Evolutionary conservation across 2,329 filamentous ascomycete genomes (phyloP), one percentile per base, ranked within the genome.

Genomic region (Davidsoniella virescens): DNA sequence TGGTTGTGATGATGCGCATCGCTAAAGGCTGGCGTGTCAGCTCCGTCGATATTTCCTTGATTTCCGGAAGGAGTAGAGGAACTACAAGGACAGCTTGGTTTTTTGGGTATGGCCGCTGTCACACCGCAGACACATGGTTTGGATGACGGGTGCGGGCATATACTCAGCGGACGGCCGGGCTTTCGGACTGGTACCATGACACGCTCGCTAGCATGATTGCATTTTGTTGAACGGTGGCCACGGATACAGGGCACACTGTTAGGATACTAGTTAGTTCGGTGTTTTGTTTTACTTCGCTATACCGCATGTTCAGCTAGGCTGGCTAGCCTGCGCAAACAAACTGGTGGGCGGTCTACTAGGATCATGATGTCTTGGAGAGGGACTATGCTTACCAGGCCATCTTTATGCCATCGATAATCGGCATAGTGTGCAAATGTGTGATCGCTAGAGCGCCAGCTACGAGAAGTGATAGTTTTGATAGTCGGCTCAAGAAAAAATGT

Each of bases 181-280:
- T 84, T 84, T 55, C 80, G 75, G 14, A 86, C 82, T 18, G 78
- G 77, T 3, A 84, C 69, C 70, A 85, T 77, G 33, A 84, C 66
- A 52, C 81, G 75, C 57, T 84, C 80, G 55, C 72, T 70, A 54
- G 70, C 71, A 60, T 86, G 82, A 44, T 74, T 79, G 63, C 82
- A 86, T 68, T 82, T 84, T 48, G 81, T 84, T 26, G 82, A 85
- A 58, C 82, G 78, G 63, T 86, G 82, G 51, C 82, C 82, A 59
- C 81, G 78, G 57, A 85, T 85, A 62, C 82, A 85, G 59, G 81
- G 80, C 69, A 77, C 77, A 64, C 81, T 85, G 57, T 33, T 33
- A 33, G 26, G 10, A 8, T 3, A 33, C 26, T 8, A 33, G 26
- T 33, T 33, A 33, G 26, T 33, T 33, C 10, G 26, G 2, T 33